Evolutionary conservation across 139 green algal species (phyloP), one percentile per base, ranked within the genome.

Genomic region (Chlorella sp.): DNA sequence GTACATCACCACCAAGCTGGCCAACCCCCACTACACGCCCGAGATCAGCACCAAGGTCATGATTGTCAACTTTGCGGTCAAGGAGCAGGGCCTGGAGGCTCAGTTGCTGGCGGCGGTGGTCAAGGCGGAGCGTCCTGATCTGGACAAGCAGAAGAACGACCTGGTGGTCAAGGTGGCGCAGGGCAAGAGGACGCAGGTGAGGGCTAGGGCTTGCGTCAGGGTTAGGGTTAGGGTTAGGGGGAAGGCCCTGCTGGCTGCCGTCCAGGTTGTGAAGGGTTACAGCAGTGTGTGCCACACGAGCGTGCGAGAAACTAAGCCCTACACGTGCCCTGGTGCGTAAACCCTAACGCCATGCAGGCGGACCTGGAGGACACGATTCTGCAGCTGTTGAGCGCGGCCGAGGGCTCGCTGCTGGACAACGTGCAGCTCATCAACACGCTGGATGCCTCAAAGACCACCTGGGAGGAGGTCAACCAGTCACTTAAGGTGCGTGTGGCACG

Each of bases 91-190:
- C 14, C 76, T 95, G 42, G 88, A 95, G 77, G 90, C 84, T 6
- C 90, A 97, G 85, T 87, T 95, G 70, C 88, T 94, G 26, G 87
- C 85, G 72, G 85, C 77, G 17, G 88, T 97, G 24, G 90, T 97
- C 1, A 83, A 87, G 68, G 77, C 84, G 26, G 90, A 95, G 80
- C 80, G 89, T 32, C 85, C 86, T 20, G 91, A 97, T 65, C 77
- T 97, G 55, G 86, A 95, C 76, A 85, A 90, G 80, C 91, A 95
- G 81, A 96, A 94, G 86, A 93, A 93, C 71, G 90, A 94, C 71
- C 86, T 96, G 50, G 90, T 97, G 35, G 85, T 93, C 72, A 93
- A 94, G 81, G 89, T 94, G 49, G 88, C 89, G 6, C 71, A 78
- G 1, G 88, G 89, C 67, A 94, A 94, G 80, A 81, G 84, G 31